Evolutionary conservation across 139 green algal species (phyloP).

Genomic region (Micractinium sp.): DNA sequence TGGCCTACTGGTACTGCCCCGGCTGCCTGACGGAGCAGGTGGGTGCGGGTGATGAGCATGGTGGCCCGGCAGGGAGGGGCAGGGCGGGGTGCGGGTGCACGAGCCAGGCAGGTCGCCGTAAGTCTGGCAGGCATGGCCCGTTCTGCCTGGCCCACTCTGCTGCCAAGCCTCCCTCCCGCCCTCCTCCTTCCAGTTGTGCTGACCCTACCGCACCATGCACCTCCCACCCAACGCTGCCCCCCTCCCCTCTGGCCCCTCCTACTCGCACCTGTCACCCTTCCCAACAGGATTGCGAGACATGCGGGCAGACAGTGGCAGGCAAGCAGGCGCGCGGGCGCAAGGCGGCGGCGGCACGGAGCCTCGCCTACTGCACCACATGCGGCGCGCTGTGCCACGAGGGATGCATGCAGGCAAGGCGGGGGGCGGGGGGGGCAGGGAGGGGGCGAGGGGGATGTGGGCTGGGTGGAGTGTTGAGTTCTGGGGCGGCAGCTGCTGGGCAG

Average conservation of each 20-base stretch:
- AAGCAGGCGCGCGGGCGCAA: not conserved
- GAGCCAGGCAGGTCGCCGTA: too few relatives aligned
- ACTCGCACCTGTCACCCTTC: not conserved
- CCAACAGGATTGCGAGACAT: slow-evolving; percentile 25
- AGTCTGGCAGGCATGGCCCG: not conserved
- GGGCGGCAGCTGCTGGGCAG: not conserved
- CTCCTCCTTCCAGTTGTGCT: too few relatives aligned
- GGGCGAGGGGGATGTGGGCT: not conserved
- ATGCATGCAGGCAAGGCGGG: slow-evolving; percentile 28
- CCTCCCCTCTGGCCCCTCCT: too few relatives aligned
- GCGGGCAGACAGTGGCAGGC: not conserved
- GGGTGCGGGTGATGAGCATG: not conserved
- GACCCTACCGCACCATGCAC: too few relatives aligned
- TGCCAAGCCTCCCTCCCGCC: too few relatives aligned
- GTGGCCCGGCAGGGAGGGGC: not conserved
- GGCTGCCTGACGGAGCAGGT: slow-evolving; percentile 25
- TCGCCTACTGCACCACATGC: slow-evolving; percentile 31
- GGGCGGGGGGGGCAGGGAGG: not conserved
- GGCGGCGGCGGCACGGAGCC: not conserved
- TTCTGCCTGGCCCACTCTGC: not conserved
- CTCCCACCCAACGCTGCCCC: too few relatives aligned
- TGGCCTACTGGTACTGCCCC: slow-evolving; percentile 41
- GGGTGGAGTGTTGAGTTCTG: too few relatives aligned
- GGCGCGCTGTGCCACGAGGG: slow-evolving; percentile 33
- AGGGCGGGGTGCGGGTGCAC: not conserved